Evolutionary conservation across 2,329 filamentous ascomycete species (phyloP).

Genomic region (Trichoderma sp.): DNA sequence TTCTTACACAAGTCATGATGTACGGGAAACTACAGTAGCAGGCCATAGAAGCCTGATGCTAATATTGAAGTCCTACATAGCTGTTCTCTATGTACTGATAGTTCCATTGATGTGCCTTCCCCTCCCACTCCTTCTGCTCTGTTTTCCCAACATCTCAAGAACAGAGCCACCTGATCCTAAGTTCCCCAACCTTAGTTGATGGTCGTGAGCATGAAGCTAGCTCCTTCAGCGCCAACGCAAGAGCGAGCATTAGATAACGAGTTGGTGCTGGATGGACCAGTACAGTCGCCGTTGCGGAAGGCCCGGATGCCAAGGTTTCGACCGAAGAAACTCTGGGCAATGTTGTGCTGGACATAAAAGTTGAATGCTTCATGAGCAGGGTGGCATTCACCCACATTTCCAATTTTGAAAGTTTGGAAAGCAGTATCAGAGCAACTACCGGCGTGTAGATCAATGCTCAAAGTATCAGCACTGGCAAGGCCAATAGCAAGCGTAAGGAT

Average conservation of each 20-base stretch:
- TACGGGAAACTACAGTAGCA: not conserved
- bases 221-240: not conserved
- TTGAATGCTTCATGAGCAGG: conserved; percentile 6
- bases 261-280: not conserved
- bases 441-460: not conserved
- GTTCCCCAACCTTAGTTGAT: not conserved
- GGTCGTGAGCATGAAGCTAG: conserved; percentile 1
- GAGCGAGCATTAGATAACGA: not conserved
- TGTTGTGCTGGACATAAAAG: conserved; percentile 1
- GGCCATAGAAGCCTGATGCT: not conserved
- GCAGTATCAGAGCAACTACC: not conserved
- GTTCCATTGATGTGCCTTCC: not conserved
- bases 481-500: not conserved
- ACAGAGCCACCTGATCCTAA: not conserved
- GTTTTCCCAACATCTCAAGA: not conserved
- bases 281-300: conserved; percentile 1
- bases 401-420: conserved; percentile 7
- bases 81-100: not conserved
- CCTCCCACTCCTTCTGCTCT: not conserved
- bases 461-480: conserved; percentile 4
- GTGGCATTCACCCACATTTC: conserved; percentile 1
- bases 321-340: conserved; percentile 4
- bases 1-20: not conserved
- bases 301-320: not conserved
- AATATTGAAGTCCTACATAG: not conserved